Conservation (phyloP, 495 filamentous ascomycete genomes). For the Bathelium albidoporum region DNA sequence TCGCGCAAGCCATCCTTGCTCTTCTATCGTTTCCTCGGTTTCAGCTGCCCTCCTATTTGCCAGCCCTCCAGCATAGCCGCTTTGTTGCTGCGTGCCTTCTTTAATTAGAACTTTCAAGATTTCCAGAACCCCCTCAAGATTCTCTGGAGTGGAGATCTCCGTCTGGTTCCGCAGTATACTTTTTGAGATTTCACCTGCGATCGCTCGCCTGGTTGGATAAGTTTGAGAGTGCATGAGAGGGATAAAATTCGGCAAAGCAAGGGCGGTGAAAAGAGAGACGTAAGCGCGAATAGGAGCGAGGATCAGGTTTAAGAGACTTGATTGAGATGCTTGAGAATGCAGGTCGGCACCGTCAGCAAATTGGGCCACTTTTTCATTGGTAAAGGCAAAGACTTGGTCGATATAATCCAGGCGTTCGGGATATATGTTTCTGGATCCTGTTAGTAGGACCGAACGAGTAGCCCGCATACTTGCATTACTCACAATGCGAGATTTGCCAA, state of each 20-base stretch:
- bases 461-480: conserved; percentile 16
- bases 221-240: conserved; percentile 85
- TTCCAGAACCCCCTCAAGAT: conserved; percentile 83
- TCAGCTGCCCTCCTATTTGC: conserved; percentile 54
- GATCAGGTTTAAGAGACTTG: conserved; percentile 78
- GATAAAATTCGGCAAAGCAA: conserved; percentile 83
- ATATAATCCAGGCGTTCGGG: conserved; percentile 88
- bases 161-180: conserved; percentile 72
- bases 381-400: conserved; percentile 84
- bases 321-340: conserved; percentile 76
- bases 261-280: conserved; percentile 82
- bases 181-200: conserved; percentile 77
- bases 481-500: conserved; percentile 79
- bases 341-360: conserved; percentile 89
- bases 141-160: conserved; percentile 57
- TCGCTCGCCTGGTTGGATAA: conserved; percentile 79
- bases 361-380: conserved; percentile 76
- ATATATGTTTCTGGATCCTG: conserved; percentile 60
- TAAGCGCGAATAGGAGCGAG: conserved; percentile 83
- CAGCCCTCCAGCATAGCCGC: conserved; percentile 71
- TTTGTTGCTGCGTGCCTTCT: conserved; percentile 76
- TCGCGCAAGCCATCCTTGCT: conserved; percentile 91
- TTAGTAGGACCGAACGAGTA: conserved; percentile 9
- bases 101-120: conserved; percentile 82
- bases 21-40: conserved; percentile 93